Percentiles rank a stretch among this genome's conserved stretches.
phyloP scores from a whole-genome alignment of 2,329 filamentous ascomycete genomes.

The Coniosporium tulheliwenetii region DNA sequence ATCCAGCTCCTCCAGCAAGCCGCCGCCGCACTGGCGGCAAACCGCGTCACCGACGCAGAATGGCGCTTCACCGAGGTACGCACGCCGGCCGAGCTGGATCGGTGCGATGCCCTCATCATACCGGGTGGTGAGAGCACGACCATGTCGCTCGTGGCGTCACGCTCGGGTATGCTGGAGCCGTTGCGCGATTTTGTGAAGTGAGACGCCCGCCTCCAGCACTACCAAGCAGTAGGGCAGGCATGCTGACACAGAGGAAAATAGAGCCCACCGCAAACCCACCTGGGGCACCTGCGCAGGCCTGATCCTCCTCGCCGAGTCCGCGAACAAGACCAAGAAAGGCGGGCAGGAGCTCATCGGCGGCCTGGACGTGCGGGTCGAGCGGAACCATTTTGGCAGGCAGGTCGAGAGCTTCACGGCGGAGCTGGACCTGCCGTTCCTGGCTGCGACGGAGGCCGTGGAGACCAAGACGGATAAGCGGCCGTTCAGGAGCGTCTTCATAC shows the following conservation, averaged over 20 bases:
- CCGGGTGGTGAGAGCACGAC: conserved; percentile 93
- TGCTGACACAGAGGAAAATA: conserved; percentile 17
- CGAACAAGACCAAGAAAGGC: conserved; percentile 75
- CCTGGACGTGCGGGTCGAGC: conserved; percentile 74
- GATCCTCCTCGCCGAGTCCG: conserved; percentile 76
- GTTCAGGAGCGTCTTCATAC: conserved; percentile 81
- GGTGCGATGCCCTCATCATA: conserved; percentile 72
- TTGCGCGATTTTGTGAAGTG: conserved; percentile 84
- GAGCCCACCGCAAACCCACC: conserved; percentile 60
- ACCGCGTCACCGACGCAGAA: conserved; percentile 4
- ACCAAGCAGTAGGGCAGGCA: not conserved
- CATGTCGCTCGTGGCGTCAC: conserved; percentile 73
- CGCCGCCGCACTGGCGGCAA: conserved; percentile 29
- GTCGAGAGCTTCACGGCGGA: conserved; percentile 77
- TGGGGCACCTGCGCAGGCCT: conserved; percentile 96
- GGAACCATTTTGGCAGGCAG: conserved; percentile 92
- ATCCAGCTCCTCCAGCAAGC: conserved; percentile 59
- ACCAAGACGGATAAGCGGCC: conserved; percentile 18
- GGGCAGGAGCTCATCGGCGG: conserved; percentile 91
- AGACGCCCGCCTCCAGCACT: conserved; percentile 14
- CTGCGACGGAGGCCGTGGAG: conserved; percentile 12
- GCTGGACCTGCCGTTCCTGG: conserved; percentile 57
- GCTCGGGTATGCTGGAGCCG: conserved; percentile 69
- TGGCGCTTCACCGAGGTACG: conserved; percentile 67
- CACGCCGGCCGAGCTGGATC: conserved; percentile 51